phyloP scores from a whole-genome alignment of 495 filamentous ascomycete species.

The Penicillium alfredii region DNA sequence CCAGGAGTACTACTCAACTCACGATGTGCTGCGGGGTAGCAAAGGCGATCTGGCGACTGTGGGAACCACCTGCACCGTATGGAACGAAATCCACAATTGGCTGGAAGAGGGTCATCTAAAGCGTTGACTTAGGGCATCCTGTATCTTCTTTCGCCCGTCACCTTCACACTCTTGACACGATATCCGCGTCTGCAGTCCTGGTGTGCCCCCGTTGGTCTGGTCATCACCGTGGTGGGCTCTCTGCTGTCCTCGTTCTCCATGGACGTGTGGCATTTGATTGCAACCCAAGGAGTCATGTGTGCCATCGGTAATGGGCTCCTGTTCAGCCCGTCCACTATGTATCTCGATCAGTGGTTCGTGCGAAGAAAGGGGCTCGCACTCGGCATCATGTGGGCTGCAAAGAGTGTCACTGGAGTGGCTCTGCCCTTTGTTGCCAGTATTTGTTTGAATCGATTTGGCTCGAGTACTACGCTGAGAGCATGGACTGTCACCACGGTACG shows the following conservation, averaged over 20 bases:
- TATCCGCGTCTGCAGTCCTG: slow-evolving; percentile 40
- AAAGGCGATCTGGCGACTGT: slow-evolving; percentile 44
- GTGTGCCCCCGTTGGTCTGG: slow-evolving; percentile 36
- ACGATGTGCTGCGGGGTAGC: slow-evolving; percentile 30
- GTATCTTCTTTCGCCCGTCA: slow-evolving; percentile 50
- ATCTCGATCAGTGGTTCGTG: slow-evolving; percentile 55
- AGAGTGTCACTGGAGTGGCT: slow-evolving; percentile 40
- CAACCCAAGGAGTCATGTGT: slow-evolving; percentile 50
- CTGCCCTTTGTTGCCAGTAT: slow-evolving; percentile 50
- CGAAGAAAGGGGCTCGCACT: slow-evolving; percentile 47
- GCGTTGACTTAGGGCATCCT: slow-evolving; percentile 39
- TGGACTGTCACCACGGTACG: slow-evolving; percentile 46
- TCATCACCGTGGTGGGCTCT: slow-evolving; percentile 34
- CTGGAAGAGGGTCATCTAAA: slow-evolving; percentile 5
- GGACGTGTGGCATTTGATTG: slow-evolving; percentile 47
- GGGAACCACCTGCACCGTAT: slow-evolving; percentile 43
- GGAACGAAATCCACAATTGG: neutral
- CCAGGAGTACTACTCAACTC: slow-evolving; percentile 39
- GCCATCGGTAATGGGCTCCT: slow-evolving; percentile 47
- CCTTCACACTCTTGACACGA: slow-evolving; percentile 43
- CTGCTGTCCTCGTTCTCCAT: slow-evolving; percentile 46
- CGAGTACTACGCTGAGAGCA: slow-evolving; percentile 47
- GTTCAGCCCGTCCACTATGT: slow-evolving; percentile 47
- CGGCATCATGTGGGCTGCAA: slow-evolving; percentile 53
- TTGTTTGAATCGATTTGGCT: slow-evolving; percentile 49